A percentile compares a stretch with the other conserved stretches of the same genome.
Evolutionary conservation across 306 rosid species (phyloP).

Genomic region (Prunus campanulata): DNA sequence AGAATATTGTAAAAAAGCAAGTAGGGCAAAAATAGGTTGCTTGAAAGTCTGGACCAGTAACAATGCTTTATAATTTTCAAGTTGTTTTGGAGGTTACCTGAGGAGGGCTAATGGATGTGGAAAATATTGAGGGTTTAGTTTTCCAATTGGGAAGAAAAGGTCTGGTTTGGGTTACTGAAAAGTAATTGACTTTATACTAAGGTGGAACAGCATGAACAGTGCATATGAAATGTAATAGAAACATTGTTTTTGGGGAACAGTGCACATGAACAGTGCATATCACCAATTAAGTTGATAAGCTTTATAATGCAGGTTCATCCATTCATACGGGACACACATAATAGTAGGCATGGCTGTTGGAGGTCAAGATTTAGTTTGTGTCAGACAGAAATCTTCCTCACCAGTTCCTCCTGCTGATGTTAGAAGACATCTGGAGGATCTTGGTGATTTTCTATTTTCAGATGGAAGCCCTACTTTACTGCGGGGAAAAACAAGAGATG

Average conservation of each 20-base stretch:
- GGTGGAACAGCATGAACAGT: background rate
- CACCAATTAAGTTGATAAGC: conserved; percentile 7
- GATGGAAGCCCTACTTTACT: conserved; percentile 80
- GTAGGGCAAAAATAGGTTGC: background rate
- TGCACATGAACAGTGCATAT: no score
- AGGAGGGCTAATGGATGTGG: background rate
- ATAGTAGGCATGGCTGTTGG: conserved; percentile 92
- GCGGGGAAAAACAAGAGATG: conserved; percentile 62
- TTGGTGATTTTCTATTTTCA: conserved; percentile 87
- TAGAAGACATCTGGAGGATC: conserved; percentile 83
- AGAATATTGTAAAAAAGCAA: background rate
- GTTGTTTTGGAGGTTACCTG: background rate
- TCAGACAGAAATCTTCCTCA: conserved; percentile 80
- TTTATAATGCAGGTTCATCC: conserved; percentile 86
- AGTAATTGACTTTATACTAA: background rate
- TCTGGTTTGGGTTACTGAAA: background rate
- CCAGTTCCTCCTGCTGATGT: conserved; percentile 75
- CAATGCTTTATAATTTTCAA: background rate
- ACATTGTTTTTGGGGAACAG: background rate
- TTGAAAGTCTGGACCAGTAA: background rate
- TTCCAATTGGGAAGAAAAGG: background rate
- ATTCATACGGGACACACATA: conserved; percentile 83
- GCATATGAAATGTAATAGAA: background rate
- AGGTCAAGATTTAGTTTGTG: conserved; percentile 88
- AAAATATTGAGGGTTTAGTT: background rate